Conservation (phyloP, 31 red algal species). For the Asparagopsis taxiformis region DNA sequence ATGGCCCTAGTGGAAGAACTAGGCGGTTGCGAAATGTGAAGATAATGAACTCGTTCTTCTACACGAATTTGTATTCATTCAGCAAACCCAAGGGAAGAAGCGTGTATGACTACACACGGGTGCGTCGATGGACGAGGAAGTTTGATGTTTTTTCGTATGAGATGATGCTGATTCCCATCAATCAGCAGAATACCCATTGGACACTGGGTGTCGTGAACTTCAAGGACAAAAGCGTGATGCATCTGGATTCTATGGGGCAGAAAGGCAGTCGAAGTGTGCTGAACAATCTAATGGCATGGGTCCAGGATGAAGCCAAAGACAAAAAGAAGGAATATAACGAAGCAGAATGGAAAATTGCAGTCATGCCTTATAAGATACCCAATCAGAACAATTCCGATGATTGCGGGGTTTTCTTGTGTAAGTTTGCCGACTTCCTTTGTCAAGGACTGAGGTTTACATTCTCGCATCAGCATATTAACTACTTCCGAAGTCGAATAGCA, state of each 20-base stretch:
- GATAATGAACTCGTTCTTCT: constrained; percentile 86
- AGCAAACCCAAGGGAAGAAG: constrained; percentile 19
- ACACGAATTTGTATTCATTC: constrained; percentile 59
- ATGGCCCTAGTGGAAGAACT: not conserved
- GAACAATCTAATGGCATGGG: constrained; percentile 74
- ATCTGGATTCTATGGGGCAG: constrained; percentile 81
- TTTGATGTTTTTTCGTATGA: constrained; percentile 83
- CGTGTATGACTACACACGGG: constrained; percentile 79
- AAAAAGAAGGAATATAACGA: constrained; percentile 43
- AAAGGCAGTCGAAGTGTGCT: constrained; percentile 39
- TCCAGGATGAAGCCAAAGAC: constrained; percentile 73
- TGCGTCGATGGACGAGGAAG: constrained; percentile 86
- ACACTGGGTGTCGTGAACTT: constrained; percentile 82
- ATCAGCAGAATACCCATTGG: constrained; percentile 89
- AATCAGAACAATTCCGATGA: constrained; percentile 87
- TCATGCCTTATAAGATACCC: constrained; percentile 42
- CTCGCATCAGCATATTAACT: constrained; percentile 62
- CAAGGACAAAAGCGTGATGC: constrained; percentile 41
- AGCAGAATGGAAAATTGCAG: constrained; percentile 45
- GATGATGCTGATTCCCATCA: constrained; percentile 85
- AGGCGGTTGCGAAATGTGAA: constrained; percentile 26
- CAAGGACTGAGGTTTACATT: constrained; percentile 57
- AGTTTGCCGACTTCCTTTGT: constrained; percentile 76
- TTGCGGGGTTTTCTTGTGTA: constrained; percentile 91
- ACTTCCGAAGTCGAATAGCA: constrained; percentile 78